Conservation (phyloP, 805 yeast species). For the Pichia cephalocereana region DNA sequence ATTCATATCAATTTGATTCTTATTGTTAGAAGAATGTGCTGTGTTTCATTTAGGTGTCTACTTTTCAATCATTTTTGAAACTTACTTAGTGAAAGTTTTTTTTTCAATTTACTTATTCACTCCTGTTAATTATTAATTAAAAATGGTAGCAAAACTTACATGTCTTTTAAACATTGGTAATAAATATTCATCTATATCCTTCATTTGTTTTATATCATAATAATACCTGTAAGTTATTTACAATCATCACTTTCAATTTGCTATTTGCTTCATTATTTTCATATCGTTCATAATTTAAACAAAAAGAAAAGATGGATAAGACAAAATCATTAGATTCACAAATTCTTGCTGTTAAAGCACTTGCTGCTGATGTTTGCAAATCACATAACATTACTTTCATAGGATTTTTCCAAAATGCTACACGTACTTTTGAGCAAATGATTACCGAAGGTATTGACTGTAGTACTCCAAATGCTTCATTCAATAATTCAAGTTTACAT, state of each 20-base stretch:
- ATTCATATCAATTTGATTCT: background rate
- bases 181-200: background rate
- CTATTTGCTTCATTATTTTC: background rate
- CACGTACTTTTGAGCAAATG: conserved; percentile 1
- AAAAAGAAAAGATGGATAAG: background rate
- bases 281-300: background rate
- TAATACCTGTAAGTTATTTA: background rate
- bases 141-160: background rate
- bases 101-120: no score
- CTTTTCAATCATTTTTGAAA: no score
- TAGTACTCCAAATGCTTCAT: conserved; percentile 2
- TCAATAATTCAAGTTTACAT: background rate
- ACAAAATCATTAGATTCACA: background rate
- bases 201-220: background rate
- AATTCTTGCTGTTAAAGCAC: background rate
- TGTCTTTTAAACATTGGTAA: background rate
- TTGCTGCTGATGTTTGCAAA: conserved; percentile 5
- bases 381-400: conserved; percentile 5
- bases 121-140: background rate
- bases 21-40: background rate
- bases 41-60: background rate
- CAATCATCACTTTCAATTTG: background rate
- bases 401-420: conserved; percentile 8
- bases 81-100: no score
- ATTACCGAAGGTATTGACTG: conserved; percentile 2